Conservation (phyloP, 2,329 filamentous ascomycete genomes). For the Waltergamsia citrina region DNA sequence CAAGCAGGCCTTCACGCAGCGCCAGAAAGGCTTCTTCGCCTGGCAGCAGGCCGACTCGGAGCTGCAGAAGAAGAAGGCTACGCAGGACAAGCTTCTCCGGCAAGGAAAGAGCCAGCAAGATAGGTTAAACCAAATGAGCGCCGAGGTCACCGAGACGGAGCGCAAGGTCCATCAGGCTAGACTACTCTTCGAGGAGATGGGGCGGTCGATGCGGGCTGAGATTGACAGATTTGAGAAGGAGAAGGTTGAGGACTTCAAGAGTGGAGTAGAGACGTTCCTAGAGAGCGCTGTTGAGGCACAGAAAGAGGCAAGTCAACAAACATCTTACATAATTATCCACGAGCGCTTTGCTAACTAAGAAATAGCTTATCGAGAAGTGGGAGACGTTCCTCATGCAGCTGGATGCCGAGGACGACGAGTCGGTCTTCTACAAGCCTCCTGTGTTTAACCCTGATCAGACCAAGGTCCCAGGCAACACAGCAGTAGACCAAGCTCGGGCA, state of each 20-base stretch:
- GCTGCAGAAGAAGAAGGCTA: constrained; percentile 76
- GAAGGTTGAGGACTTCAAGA: constrained; percentile 99
- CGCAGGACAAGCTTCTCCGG: constrained; percentile 88
- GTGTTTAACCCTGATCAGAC: constrained; percentile 40
- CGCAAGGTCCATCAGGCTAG: constrained; percentile 84
- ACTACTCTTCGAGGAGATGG: constrained; percentile 95
- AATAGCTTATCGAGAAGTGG: constrained; percentile 74
- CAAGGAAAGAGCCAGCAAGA: constrained; percentile 96
- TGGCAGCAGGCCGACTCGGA: constrained; percentile 92
- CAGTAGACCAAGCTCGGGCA: constrained; percentile 48
- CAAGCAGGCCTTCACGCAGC: constrained; percentile 84
- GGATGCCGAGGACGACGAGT: constrained; percentile 83
- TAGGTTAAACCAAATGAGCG: constrained; percentile 81
- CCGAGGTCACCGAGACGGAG: constrained; percentile 92
- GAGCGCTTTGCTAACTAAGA: background rate
- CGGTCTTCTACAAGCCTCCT: constrained; percentile 54
- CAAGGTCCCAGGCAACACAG: constrained; percentile 46
- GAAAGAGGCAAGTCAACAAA: constrained; percentile 81
- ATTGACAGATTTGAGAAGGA: constrained; percentile 91
- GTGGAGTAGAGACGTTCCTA: constrained; percentile 91
- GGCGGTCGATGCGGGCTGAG: constrained; percentile 80
- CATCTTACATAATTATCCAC: background rate
- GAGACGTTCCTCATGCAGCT: constrained; percentile 96
- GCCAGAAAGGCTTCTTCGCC: constrained; percentile 90
- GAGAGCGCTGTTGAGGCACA: constrained; percentile 96